Evolutionary conservation across 2,329 filamentous ascomycete genomes (phyloP), one percentile per base, ranked within the genome.

Genomic region (Penicillium brasilianum): DNA sequence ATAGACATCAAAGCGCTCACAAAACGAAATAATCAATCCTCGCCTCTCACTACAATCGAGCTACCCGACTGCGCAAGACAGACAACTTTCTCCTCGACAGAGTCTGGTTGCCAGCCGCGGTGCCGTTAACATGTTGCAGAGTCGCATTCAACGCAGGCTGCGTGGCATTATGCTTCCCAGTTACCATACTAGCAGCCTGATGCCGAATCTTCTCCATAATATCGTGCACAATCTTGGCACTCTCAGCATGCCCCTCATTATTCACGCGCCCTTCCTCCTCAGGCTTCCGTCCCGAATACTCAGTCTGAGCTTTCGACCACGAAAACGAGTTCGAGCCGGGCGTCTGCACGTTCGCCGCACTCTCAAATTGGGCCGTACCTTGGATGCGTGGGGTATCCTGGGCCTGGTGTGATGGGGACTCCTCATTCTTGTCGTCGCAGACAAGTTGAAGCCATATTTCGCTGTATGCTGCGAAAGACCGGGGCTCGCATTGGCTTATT

Each of bases 381-480:
- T 63, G 64, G 4, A 60, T 32, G n/a, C 62, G 67, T 4, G 63
- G 52, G 7, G 41, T 55, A 25, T 66, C 59, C 13, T 55, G 28
- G 1, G n/a, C n/a, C 18, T 62, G 53, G 25, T 57, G 41, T 20
- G 52, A 43, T n/a, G 59, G 43, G 9, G 59, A 64, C 34, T 65
- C 56, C 2, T 30, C 55, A 7, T 44, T 61, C 8, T 55, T 55
- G n/a, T 63, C 60, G 10, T 59, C 61, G 62, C 75, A 77, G 30
- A 72, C 64, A 43, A 77, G 58, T 48, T 64, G 66, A 7, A 74
- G 59, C 74, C 74, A 77, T 6, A 77, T 66, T 55, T 72, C 61
- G 44, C 59, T 69, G 48, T 68, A 73, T 13, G 65, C 66, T 4
- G 58, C 58, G n/a, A 74, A 70, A 6, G 65, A 63, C 18, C 71